Evolutionary conservation across 257 asterid species (phyloP).

Genomic region (Jacaranda mimosifolia): DNA sequence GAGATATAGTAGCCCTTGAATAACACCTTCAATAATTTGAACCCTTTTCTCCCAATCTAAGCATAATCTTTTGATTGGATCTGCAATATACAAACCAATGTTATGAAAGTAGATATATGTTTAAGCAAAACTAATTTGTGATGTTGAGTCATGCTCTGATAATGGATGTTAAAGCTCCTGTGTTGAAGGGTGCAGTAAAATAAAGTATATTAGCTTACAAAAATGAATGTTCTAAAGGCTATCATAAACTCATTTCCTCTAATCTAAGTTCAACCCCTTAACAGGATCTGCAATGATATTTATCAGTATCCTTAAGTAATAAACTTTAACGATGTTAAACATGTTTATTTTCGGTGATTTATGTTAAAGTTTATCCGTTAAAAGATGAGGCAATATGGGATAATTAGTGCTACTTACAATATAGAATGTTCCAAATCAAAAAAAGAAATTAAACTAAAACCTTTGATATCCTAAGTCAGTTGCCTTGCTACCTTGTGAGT

Average conservation of each 20-base stretch:
- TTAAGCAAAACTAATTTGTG: background rate
- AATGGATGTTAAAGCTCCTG: too few relatives aligned
- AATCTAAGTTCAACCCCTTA: background rate
- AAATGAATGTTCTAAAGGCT: too few relatives aligned
- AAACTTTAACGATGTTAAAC: background rate
- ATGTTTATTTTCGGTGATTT: background rate
- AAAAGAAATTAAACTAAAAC: too few relatives aligned
- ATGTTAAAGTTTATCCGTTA: background rate
- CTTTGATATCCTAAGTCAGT: too few relatives aligned
- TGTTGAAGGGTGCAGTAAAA: too few relatives aligned
- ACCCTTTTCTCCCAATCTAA: conserved; percentile 46
- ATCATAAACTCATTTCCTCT: too few relatives aligned
- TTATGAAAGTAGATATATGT: background rate
- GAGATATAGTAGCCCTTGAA: conserved; percentile 57
- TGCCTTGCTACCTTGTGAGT: too few relatives aligned
- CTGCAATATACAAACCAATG: conserved; percentile 26
- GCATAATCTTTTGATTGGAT: conserved; percentile 33
- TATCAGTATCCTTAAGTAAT: background rate
- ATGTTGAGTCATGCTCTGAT: too few relatives aligned
- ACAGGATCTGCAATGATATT: background rate
- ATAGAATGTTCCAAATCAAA: too few relatives aligned
- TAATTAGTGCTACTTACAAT: background rate
- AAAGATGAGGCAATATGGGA: background rate
- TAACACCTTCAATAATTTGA: conserved; percentile 49
- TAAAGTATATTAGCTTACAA: too few relatives aligned